Evolutionary conservation across 139 green algal species (phyloP), one percentile per base, ranked within the genome.

Genomic region (Chlamydomonas incerta): DNA sequence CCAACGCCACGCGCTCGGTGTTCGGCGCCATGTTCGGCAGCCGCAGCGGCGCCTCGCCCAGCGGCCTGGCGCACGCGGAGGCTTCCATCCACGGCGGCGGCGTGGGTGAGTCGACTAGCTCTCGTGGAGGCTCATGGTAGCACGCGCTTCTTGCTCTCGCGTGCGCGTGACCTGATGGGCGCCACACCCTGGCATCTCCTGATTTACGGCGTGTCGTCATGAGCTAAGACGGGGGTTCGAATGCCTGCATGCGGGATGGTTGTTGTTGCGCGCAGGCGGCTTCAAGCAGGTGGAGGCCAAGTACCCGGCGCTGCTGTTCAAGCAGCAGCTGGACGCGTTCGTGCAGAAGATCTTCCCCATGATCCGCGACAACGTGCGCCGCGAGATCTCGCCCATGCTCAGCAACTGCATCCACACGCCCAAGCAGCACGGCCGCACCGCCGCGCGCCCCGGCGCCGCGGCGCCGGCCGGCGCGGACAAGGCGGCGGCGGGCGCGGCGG

Each of bases 281-380:
- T 95, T 92, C 90, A 87, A 91, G 67, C 94, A 98, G 87, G 96
- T 99, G 67, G 97, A 99, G 90, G 97, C 98, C 87, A 99, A 99
- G 93, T 99, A 99, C 93, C 97, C 98, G 1, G 97, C 98, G 13
- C 94, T 99, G 90, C 93, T 99, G 77, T 99, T 99, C 93, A 99
- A 99, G 95, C 97, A 99, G 95, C 97, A 99, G 95, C 95, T 99
- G 74, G 96, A 98, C 79, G 97, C 96, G 15, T 98, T 99, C 89
- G 96, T 99, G 87, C 96, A 99, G 90, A 98, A 98, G 89, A 98
- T 99, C 87, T 99, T 99, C 92, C 95, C 96, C 72, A 97, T 98
- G 93, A 94, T 99, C 85, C 93, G 98, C 6, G 98, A 99, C 93
- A 99, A 99, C 87, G 92, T 98, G 31, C 99, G 99, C 93, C 98